Evolutionary conservation across 2,329 filamentous ascomycete genomes (phyloP).

Genomic region (Coleophoma eucalyptorum): DNA sequence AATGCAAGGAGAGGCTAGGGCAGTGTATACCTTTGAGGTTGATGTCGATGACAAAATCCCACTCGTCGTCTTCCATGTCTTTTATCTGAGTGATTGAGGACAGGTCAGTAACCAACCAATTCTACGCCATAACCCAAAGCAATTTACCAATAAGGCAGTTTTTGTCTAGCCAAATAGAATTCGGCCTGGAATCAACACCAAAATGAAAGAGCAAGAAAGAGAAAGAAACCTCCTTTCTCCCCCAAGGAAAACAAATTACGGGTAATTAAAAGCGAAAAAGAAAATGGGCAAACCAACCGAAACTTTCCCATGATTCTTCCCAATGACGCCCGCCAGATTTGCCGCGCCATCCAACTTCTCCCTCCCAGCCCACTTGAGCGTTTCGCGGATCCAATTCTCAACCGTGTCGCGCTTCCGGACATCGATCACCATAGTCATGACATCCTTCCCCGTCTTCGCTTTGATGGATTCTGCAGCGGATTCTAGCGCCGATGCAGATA

Average conservation of each 20-base stretch:
- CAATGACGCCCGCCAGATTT: constrained; percentile 31
- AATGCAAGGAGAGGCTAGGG: too few species aligned
- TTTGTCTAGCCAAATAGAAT: too few species aligned
- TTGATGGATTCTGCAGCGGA: constrained; percentile 25
- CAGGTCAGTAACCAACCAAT: too few species aligned
- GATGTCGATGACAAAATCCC: constrained; percentile 37
- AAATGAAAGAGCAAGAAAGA: too few species aligned
- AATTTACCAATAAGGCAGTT: too few species aligned
- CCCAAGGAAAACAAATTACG: not conserved
- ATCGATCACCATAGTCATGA: constrained; percentile 24
- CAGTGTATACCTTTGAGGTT: constrained; percentile 30
- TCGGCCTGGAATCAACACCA: too few species aligned
- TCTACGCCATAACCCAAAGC: too few species aligned
- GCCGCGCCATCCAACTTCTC: constrained; percentile 32
- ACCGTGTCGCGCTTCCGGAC: constrained; percentile 20
- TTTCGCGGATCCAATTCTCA: constrained; percentile 28
- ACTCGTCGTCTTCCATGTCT: constrained; percentile 31
- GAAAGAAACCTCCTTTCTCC: not conserved
- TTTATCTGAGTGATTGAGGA: too few species aligned
- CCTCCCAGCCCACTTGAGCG: constrained; percentile 14
- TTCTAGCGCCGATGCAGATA: constrained; percentile 12
- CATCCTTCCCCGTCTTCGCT: constrained; percentile 12
- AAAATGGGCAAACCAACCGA: constrained; percentile 11
- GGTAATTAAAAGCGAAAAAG: too few species aligned
- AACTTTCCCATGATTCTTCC: constrained; percentile 2